Evolutionary conservation across 768 basidiomycete genomes (phyloP).

Genomic region (Infundibulicybe gibba): DNA sequence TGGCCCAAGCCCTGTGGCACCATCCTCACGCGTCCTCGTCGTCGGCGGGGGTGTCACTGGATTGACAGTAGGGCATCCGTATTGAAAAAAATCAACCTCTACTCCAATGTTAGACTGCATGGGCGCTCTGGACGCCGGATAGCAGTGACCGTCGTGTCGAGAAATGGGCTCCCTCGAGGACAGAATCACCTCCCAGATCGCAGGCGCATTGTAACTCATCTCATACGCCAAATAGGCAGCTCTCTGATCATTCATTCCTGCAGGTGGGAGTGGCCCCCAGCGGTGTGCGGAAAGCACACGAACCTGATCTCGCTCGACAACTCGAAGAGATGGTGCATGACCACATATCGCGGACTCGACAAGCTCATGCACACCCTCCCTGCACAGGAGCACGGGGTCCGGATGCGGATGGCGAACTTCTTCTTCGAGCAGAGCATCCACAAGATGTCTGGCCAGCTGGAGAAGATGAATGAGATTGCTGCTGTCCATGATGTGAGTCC

Average conservation of each 20-base stretch:
- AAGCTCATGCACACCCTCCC: slow-evolving; percentile 14
- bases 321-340: slow-evolving; percentile 32
- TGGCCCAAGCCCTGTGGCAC: too few species aligned
- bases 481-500: slow-evolving; percentile 3
- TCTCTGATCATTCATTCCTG: not conserved
- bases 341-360: slow-evolving; percentile 28
- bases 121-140: slow-evolving; percentile 30
- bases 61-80: not conserved
- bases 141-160: slow-evolving; percentile 28
- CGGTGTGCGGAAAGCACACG: slow-evolving; percentile 34
- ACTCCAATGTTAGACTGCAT: slow-evolving; percentile 14
- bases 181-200: slow-evolving; percentile 20
- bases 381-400: slow-evolving; percentile 23
- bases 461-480: slow-evolving; percentile 24
- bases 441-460: slow-evolving; percentile 19
- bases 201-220: slow-evolving; percentile 20
- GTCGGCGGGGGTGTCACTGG: slow-evolving; percentile 7
- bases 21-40: not conserved
- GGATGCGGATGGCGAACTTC: slow-evolving; percentile 29
- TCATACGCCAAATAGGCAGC: not conserved
- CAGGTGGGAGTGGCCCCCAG: slow-evolving; percentile 36
- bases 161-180: slow-evolving; percentile 15
- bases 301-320: slow-evolving; percentile 27
- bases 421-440: slow-evolving; percentile 26
- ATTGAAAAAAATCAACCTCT: not conserved